Conservation (phyloP, 169 alveolate species). For the Blepharisma undulans region DNA sequence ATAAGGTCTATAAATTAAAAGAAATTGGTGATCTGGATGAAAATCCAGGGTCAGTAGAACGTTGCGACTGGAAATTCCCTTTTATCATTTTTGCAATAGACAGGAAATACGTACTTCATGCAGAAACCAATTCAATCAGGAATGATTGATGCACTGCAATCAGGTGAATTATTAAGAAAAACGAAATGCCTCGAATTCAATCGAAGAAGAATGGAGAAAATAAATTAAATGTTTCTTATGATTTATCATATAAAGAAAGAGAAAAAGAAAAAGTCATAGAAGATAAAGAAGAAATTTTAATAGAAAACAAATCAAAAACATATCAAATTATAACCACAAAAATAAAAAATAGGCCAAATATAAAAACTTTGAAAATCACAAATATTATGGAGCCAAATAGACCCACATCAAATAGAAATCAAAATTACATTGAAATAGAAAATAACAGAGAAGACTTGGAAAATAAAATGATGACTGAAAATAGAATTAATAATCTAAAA, state of each 20-base stretch:
- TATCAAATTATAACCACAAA: not conserved
- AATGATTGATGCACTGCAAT: slow-evolving; percentile 22
- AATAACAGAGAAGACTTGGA: not conserved
- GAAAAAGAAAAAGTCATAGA: not conserved
- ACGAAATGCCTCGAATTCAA: not conserved
- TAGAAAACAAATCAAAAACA: not conserved
- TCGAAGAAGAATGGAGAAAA: not conserved
- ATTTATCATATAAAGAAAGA: not conserved
- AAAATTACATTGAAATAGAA: not conserved
- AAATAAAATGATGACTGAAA: not conserved
- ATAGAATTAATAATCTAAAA: too few species aligned
- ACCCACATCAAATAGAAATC: not conserved
- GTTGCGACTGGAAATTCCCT: not conserved
- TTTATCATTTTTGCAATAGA: not conserved
- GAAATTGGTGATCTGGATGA: not conserved
- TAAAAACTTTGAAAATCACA: not conserved
- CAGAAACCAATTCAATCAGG: not conserved
- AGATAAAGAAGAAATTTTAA: not conserved
- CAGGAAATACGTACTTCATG: not conserved
- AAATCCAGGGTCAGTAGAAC: not conserved
- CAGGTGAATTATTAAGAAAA: not conserved
- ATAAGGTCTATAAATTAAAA: not conserved
- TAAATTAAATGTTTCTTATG: not conserved
- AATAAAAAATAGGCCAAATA: not conserved
- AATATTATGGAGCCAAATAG: not conserved